Base-by-base conservation (phyloP, 495 filamentous ascomycete genomes). In the Penicillium mononematosum region DNA sequence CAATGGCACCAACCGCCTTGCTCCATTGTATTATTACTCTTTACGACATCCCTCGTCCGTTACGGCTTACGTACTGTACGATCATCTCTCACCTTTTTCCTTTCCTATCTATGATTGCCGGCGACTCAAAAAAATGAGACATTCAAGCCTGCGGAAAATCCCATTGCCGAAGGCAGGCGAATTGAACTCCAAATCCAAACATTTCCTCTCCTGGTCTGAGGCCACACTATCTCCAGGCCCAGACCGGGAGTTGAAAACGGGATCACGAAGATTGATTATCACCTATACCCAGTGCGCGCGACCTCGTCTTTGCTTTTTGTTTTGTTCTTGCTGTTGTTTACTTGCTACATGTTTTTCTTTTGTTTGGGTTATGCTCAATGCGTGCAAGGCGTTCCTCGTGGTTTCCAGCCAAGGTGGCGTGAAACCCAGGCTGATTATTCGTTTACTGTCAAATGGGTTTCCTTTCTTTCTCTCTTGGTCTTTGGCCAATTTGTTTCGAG, bases 21-120 rank as follows among this genome's bases (percentile, higher is more conserved):
- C 46, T 24, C 27, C 39, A 29, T 44, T 64, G 62, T 64, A 64
- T 56, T 61, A 45, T 64, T 61, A 64, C 53, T 24, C 45, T 55
- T 64, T 46, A 64, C 58, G 61, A 64, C 45, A 59, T 59, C 51
- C 47, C 50, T 44, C 57, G 53, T 55, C 44, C 24, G 31, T 47
- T 46, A 47, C 60, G 51, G 55, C 55, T 58, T 39, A 55, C 60
- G 55, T 61, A 42, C 39, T 62, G 51, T 56, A 58, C 45, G 42
- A 59, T 45, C 50, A 58, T 62, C 36, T 44, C 38, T 44, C 45
- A 6, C 27, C 47, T 41, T 10, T 39, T 25, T 25, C 24, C 24
- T 36, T 14, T 20, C 8, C 12, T 56, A 38, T 49, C 50, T 58
- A 34, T 45, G 46, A 52, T 52, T 51, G 56, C 51, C 19, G 50